These are phyloP conservation scores for Globisporangium canariense DNA, from an alignment of 352 stramenopile genomes.

Conservation along the genomic window DNA sequence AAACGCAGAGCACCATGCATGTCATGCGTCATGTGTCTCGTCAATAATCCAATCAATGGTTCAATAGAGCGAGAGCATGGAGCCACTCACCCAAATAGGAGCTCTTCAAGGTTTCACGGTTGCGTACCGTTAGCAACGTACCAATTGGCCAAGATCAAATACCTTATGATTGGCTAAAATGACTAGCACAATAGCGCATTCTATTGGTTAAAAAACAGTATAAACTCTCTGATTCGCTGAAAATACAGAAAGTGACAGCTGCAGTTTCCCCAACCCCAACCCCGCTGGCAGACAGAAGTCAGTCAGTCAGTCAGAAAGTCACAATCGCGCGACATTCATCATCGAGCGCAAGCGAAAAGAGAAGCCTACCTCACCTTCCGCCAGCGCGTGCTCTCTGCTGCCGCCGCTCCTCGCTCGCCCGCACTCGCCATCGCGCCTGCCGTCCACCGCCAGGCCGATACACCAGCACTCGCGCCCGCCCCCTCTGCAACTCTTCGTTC, in stretches of 20 bases:
- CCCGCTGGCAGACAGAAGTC: no score
- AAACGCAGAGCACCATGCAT: no score
- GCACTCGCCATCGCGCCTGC: constrained; percentile 1
- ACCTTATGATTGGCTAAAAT: no score
- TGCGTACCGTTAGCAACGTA: neutral
- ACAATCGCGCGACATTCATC: constrained; percentile 8
- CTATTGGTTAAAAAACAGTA: no score
- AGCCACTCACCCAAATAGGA: neutral
- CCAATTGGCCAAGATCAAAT: neutral
- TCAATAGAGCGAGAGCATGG: neutral
- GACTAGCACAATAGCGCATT: no score
- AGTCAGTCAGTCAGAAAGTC: neutral
- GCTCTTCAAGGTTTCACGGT: constrained; percentile 1
- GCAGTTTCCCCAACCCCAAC: neutral
- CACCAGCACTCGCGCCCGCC: neutral
- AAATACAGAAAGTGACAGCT: no score
- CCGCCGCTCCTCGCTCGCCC: neutral
- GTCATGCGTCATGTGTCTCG: neutral
- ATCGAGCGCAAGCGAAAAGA: constrained; percentile 6
- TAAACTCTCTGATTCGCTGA: no score
- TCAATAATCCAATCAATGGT: no score
- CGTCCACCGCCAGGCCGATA: no score
- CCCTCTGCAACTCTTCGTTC: no score
- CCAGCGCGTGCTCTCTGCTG: neutral
- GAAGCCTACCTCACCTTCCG: neutral